These are phyloP conservation scores for Telfairia occidentalis DNA, from an alignment of 331 rosid species.

Conservation along the genomic window DNA sequence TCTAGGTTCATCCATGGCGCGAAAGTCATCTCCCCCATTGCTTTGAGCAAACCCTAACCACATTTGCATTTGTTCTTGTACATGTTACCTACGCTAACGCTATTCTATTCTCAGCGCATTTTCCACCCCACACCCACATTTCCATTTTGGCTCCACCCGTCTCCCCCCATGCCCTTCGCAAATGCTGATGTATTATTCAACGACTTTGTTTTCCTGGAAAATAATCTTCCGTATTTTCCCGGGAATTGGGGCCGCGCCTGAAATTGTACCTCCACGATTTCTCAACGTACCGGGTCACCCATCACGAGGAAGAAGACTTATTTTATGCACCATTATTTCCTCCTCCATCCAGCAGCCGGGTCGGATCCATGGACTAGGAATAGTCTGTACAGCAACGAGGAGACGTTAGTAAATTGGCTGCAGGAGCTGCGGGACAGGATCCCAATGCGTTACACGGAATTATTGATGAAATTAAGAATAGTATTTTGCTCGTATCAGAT, in stretches of 20 bases:
- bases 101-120: constrained; percentile 36
- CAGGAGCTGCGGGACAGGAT: constrained; percentile 62
- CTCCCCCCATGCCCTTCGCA: constrained; percentile 19
- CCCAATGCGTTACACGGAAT: constrained; percentile 68
- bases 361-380: constrained; percentile 17
- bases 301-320: constrained; percentile 76
- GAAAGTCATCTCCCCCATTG: constrained; percentile 40
- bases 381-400: constrained; percentile 51
- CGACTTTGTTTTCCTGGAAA: not conserved
- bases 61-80: constrained; percentile 26
- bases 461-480: constrained; percentile 37
- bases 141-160: constrained; percentile 20
- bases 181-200: not conserved
- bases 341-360: constrained; percentile 25
- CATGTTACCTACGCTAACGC: constrained; percentile 35
- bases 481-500: constrained; percentile 57
- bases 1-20: constrained; percentile 26
- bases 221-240: not conserved
- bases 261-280: constrained; percentile 64
- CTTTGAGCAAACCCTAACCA: constrained; percentile 41
- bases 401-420: constrained; percentile 60
- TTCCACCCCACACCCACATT: too few relatives aligned
- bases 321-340: too few relatives aligned
- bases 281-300: constrained; percentile 39
- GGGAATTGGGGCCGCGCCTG: constrained; percentile 4